These are phyloP conservation scores for Fusarium sulawesiense DNA, from an alignment of 2,329 filamentous ascomycete genomes.

Conservation along the genomic window DNA sequence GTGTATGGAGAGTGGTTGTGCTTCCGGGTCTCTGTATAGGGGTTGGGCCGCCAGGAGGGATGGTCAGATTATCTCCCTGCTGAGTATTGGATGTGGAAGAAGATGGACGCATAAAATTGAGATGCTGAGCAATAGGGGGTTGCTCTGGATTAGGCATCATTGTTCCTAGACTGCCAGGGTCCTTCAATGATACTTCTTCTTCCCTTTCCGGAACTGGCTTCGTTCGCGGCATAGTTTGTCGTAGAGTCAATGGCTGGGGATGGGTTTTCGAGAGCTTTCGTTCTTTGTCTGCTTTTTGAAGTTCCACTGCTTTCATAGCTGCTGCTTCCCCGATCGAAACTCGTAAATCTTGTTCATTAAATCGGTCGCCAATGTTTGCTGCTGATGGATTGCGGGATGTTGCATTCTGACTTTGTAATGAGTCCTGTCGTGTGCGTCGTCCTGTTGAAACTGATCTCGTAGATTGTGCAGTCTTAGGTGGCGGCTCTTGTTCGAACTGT, in stretches of 20 bases:
- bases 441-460: conserved; percentile 28
- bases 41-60: conserved; percentile 4
- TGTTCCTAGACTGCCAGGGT: conserved; percentile 51
- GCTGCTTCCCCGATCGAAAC: conserved; percentile 35
- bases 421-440: conserved; percentile 5
- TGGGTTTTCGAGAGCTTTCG: not conserved
- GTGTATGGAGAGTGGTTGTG: conserved; percentile 57
- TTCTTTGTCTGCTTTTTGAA: conserved; percentile 18
- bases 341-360: conserved; percentile 16
- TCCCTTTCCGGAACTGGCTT: conserved; percentile 18
- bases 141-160: conserved; percentile 54
- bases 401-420: conserved; percentile 14
- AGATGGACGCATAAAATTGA: conserved; percentile 51
- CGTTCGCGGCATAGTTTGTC: conserved; percentile 9
- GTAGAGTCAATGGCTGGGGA: not conserved
- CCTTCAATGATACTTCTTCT: conserved; percentile 22
- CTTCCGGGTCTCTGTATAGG: conserved; percentile 43
- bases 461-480: conserved; percentile 11
- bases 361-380: not conserved
- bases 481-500: conserved; percentile 33
- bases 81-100: conserved; percentile 45
- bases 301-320: conserved; percentile 26
- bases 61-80: not conserved
- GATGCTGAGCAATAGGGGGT: conserved; percentile 54
- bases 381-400: conserved; percentile 7